Base-by-base conservation (phyloP, 495 filamentous ascomycete species). In the Penicillium atrosanguineum region DNA sequence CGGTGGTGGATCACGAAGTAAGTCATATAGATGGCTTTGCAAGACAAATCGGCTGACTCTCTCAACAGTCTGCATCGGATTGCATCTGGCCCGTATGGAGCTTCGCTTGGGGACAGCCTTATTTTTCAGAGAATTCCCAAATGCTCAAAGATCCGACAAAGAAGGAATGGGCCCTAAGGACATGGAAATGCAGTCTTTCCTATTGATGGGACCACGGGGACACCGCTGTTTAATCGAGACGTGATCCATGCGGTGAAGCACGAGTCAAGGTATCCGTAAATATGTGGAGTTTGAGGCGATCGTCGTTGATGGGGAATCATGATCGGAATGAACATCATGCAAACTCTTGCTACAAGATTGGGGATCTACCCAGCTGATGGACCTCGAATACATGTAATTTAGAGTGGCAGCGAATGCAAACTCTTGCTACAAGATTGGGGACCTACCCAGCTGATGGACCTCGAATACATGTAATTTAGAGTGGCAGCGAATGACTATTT, bases 1-100 rank as follows among this genome's bases (percentile, higher is more conserved):
- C 57, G 79, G 82, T 1, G 79, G 68, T 16, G 82, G 80, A 7
- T 69, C 64, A 20, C 68, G 76, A 31, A 64, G 71, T 71, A 48
- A 55, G 65, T 68, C 12, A 6, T 41, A 18, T 23, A 47, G 19
- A 19, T 48, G 28, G 46, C 45, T 14, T 18, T 5, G 31, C 50
- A 75, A 66, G 14, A 42, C n/a, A 19, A 18, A 0, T n/a, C 4
- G 7, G 11, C 42, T 52, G n/a, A 52, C 15, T 3, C n/a, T 46
- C 11, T 45, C 11, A n/a, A 42, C 54, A 80, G 74, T 72, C 25
- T 75, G 70, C 26, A 55, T 75, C 7, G 72, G 70, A 12, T 52
- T 72, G 6, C 69, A 73, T 46, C 53, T 75, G 26, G 70, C 72
- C 0, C 60, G 56, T 12, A 70, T 67, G 34, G 72, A 75, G 39